phyloP scores from a whole-genome alignment of 345 rosid species.

The Cardamine occulta region DNA sequence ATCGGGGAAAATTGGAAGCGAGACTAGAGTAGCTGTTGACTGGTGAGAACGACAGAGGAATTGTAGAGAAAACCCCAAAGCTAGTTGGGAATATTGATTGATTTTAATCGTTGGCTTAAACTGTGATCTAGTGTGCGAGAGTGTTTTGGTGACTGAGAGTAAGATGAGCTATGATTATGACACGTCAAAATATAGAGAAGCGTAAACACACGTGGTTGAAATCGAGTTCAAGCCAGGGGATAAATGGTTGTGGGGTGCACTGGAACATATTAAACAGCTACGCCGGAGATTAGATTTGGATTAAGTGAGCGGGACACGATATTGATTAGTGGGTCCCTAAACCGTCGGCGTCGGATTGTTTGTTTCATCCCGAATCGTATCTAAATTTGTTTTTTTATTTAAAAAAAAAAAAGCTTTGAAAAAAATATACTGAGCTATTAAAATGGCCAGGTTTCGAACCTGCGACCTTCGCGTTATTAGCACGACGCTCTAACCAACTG shows the following conservation, averaged over 20 bases:
- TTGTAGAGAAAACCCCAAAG: not conserved
- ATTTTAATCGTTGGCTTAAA: constrained; percentile 6
- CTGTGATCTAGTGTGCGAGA: constrained; percentile 1
- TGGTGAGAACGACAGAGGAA: constrained; percentile 21
- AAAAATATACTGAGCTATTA: no score
- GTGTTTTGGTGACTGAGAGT: not conserved
- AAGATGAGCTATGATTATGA: rapidly evolving
- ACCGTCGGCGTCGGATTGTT: constrained; percentile 36
- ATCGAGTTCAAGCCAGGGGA: not conserved
- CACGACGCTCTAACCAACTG: constrained; percentile 92
- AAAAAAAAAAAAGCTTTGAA: not conserved
- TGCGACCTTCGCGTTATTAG: constrained; percentile 92
- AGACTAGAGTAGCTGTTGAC: not conserved
- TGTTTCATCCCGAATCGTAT: not conserved
- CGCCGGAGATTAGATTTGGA: constrained; percentile 34
- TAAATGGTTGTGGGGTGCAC: not conserved
- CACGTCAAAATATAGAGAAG: constrained; percentile 1
- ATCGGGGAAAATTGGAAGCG: not conserved
- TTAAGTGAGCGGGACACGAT: constrained; percentile 36
- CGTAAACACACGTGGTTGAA: not conserved
- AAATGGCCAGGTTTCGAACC: constrained; percentile 64
- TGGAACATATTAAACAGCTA: not conserved
- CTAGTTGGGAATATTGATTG: constrained; percentile 10
- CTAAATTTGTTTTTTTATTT: no score
- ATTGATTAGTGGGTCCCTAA: constrained; percentile 35